Conservation (phyloP, 2,329 filamentous ascomycete species). For the Hymenoscyphus albidus region DNA sequence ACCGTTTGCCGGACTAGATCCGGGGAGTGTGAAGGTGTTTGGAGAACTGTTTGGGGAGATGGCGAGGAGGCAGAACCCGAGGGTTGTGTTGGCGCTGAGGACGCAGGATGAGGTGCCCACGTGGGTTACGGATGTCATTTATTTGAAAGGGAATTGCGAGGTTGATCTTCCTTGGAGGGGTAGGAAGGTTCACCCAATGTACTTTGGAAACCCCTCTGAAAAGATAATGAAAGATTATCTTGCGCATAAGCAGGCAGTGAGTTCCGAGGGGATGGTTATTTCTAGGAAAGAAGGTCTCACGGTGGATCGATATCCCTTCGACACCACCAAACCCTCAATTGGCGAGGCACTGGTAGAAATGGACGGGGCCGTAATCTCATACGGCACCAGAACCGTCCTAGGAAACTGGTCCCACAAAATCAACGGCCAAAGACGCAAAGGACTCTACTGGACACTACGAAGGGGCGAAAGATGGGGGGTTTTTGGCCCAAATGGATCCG, state of each 20-base stretch:
- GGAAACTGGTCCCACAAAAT: constrained; percentile 71
- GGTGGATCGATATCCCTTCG: constrained; percentile 27
- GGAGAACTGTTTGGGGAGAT: constrained; percentile 67
- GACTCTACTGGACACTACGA: constrained; percentile 78
- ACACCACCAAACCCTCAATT: constrained; percentile 20
- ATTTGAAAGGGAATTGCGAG: constrained; percentile 64
- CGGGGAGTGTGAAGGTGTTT: constrained; percentile 68
- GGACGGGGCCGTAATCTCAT: constrained; percentile 76
- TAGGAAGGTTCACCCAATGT: constrained; percentile 42
- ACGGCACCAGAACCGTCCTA: constrained; percentile 72
- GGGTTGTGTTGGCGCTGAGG: constrained; percentile 71
- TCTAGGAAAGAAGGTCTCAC: not conserved
- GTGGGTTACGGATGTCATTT: constrained; percentile 84
- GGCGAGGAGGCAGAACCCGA: constrained; percentile 62
- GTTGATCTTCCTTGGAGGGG: constrained; percentile 61
- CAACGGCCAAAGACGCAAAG: constrained; percentile 44
- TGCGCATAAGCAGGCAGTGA: too few relatives aligned
- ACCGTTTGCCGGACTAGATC: constrained; percentile 94
- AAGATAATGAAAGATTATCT: too few relatives aligned
- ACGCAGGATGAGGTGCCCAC: constrained; percentile 84
- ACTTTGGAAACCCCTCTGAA: too few relatives aligned
- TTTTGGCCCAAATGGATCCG: constrained; percentile 90
- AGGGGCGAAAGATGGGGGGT: constrained; percentile 86
- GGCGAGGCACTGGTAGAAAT: constrained; percentile 81
- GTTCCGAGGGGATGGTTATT: not conserved